Conservation (phyloP, 805 yeast species). For the Priceomyces fermenticarens region DNA sequence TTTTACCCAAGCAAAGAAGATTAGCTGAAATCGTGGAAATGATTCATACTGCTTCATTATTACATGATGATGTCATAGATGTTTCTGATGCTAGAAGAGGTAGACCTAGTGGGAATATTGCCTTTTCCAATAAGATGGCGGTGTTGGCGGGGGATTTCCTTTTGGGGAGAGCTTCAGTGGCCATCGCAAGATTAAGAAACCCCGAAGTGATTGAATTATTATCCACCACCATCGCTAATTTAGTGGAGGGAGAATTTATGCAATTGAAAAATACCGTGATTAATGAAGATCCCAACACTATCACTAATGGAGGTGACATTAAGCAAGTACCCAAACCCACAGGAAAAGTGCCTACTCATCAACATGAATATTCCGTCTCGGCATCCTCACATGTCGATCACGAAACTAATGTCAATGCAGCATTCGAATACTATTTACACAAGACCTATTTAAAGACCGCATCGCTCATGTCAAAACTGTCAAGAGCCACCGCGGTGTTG, state of each 20-base stretch:
- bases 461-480: conserved; percentile 86
- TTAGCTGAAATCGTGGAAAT: conserved; percentile 96
- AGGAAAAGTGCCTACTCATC: conserved; percentile 58
- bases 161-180: conserved; percentile 93
- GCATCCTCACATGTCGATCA: conserved; percentile 49
- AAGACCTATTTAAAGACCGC: conserved; percentile 96
- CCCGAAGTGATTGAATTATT: conserved; percentile 96
- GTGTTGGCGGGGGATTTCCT: conserved; percentile 95
- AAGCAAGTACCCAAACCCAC: conserved; percentile 54
- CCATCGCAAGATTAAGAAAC: conserved; percentile 86
- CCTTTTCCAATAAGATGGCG: conserved; percentile 96
- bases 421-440: conserved; percentile 92
- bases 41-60: conserved; percentile 94
- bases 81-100: conserved; percentile 85
- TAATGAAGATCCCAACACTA: conserved; percentile 41
- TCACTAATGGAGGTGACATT: conserved; percentile 47
- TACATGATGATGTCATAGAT: conserved; percentile 97
- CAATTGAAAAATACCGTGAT: conserved; percentile 91
- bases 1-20: conserved; percentile 90
- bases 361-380: conserved; percentile 55
- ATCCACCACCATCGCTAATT: conserved; percentile 93
- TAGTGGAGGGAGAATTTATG: conserved; percentile 99
- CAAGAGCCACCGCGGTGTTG: conserved; percentile 88
- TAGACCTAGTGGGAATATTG: conserved; percentile 85
- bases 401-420: conserved; percentile 69